Percentiles rank a stretch among this genome's conserved stretches.
phyloP scores from a whole-genome alignment of 768 basidiomycete genomes.

The Crassisporium funariophilum region DNA sequence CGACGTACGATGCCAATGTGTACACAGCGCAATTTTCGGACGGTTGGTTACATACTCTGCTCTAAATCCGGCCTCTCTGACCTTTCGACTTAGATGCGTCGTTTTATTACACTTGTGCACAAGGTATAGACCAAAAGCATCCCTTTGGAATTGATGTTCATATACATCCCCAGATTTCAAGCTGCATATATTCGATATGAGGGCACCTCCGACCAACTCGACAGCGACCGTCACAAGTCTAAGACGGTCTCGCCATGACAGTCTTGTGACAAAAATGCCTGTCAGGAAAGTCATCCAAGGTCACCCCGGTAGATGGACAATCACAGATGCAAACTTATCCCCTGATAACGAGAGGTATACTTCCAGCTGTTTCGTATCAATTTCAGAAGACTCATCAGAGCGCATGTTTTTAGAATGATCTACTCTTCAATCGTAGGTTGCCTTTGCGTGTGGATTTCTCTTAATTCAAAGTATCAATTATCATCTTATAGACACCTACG shows the following conservation, averaged over 20 bases:
- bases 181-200: conserved; percentile 85
- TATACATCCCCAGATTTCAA: conserved; percentile 66
- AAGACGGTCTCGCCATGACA: no score
- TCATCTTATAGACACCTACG: conserved; percentile 53
- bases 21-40: conserved; percentile 86
- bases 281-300: conserved; percentile 72
- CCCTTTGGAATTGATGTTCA: background rate
- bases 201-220: conserved; percentile 38
- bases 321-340: conserved; percentile 92
- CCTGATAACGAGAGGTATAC: conserved; percentile 81
- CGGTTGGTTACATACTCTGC: conserved; percentile 39
- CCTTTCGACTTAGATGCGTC: conserved; percentile 61
- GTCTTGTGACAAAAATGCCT: conserved; percentile 46
- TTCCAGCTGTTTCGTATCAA: background rate
- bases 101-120: conserved; percentile 92
- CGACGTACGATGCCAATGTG: conserved; percentile 68
- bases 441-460: no score
- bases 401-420: conserved; percentile 74
- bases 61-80: conserved; percentile 4
- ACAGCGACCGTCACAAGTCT: no score
- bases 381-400: no score
- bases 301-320: conserved; percentile 82
- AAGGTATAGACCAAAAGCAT: conserved; percentile 50
- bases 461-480: no score
- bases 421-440: conserved; percentile 83